Percentiles rank a stretch among this genome's conserved stretches.
phyloP scores from a whole-genome alignment of 768 basidiomycete genomes.

The Cubamyces sp. region DNA sequence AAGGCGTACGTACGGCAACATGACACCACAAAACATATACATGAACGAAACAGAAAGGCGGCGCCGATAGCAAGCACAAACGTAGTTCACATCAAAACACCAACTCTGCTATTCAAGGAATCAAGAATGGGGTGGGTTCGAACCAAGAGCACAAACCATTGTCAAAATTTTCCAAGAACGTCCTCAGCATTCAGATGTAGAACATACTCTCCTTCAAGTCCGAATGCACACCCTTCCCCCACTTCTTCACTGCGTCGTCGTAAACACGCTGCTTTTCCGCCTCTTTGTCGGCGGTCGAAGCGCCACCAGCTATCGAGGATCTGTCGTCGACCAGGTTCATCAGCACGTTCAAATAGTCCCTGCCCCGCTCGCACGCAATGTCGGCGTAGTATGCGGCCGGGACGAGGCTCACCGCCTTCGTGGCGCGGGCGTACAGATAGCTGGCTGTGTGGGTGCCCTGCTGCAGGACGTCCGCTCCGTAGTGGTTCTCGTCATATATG shows the following conservation, averaged over 20 bases:
- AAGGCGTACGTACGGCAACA: too few relatives aligned
- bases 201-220: slow-evolving; percentile 73
- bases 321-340: slow-evolving; percentile 44
- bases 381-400: slow-evolving; percentile 85
- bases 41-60: too few relatives aligned
- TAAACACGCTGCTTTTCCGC: slow-evolving; percentile 39
- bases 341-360: slow-evolving; percentile 77
- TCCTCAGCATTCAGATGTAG: slow-evolving; percentile 57
- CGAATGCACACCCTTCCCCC: slow-evolving; percentile 48
- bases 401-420: slow-evolving; percentile 80
- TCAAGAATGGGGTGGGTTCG: too few relatives aligned
- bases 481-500: slow-evolving; percentile 73
- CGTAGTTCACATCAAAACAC: too few relatives aligned
- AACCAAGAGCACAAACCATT: too few relatives aligned
- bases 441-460: slow-evolving; percentile 68
- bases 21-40: too few relatives aligned
- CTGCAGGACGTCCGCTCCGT: slow-evolving; percentile 76
- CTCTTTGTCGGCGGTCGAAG: slow-evolving; percentile 34
- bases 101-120: too few relatives aligned
- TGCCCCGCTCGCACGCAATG: slow-evolving; percentile 78
- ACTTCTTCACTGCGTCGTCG: slow-evolving; percentile 45
- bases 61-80: too few relatives aligned
- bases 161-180: not conserved
- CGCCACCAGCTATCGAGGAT: slow-evolving; percentile 39
- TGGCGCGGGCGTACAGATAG: slow-evolving; percentile 83